A percentile compares a stretch with the other conserved stretches of the same genome.
Conservation (phyloP, 164 flowering plant genomes). For the Vitis riparia region DNA sequence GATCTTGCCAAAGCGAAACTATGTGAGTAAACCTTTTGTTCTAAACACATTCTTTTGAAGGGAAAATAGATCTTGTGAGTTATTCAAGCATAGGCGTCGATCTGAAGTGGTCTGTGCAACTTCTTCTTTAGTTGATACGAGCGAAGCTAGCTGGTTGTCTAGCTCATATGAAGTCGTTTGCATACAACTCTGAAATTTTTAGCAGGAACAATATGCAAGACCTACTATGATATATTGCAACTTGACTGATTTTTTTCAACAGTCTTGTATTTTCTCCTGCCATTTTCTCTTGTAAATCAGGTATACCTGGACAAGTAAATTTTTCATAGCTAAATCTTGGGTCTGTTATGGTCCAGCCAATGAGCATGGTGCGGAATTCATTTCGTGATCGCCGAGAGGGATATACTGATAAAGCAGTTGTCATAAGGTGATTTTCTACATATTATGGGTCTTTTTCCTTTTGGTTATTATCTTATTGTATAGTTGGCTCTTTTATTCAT, state of each 20-base stretch:
- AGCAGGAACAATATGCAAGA: not conserved
- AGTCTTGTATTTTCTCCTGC: constrained; percentile 1
- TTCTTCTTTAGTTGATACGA: no score
- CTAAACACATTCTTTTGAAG: not conserved
- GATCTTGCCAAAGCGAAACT: constrained; percentile 76
- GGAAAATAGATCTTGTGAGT: not conserved
- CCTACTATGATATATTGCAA: not conserved
- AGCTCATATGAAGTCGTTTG: no score
- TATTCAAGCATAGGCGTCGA: no score
- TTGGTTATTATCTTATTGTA: no score
- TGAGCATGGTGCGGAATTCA: constrained; percentile 59
- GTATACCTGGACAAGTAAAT: not conserved
- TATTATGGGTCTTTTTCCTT: not conserved
- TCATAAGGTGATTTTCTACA: constrained; percentile 54
- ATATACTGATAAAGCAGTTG: constrained; percentile 84
- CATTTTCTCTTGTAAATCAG: not conserved
- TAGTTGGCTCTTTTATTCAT: no score
- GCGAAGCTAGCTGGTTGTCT: no score
- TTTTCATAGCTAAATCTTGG: no score
- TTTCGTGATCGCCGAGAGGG: constrained; percentile 75
- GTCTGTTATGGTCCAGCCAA: constrained; percentile 50
- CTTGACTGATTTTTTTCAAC: not conserved
- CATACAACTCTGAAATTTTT: not conserved
- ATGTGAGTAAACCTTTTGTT: constrained; percentile 49
- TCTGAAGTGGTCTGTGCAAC: no score